Evolutionary conservation across 2,329 filamentous ascomycete genomes (phyloP).

Genomic region (Seiridium cupressi): DNA sequence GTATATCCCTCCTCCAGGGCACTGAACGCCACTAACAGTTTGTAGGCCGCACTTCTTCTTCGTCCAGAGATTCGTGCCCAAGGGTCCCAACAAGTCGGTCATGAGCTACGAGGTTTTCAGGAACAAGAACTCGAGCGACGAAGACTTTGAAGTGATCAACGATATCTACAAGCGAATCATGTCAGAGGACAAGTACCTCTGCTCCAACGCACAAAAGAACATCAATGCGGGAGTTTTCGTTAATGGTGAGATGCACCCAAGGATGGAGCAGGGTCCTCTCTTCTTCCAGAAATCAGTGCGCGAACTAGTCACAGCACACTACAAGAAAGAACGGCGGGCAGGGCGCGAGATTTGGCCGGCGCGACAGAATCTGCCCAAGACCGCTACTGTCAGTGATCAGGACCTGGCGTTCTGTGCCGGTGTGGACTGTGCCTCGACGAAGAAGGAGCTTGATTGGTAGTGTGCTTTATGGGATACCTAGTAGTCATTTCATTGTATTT

Average conservation of each 20-base stretch:
- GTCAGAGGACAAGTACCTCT: conserved; percentile 63
- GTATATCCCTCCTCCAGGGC: conserved; percentile 19
- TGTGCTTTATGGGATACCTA: background rate
- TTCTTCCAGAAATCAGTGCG: conserved; percentile 54
- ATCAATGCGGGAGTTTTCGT: conserved; percentile 60
- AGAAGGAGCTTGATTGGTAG: background rate
- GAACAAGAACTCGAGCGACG: conserved; percentile 58
- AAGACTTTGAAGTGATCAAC: conserved; percentile 55
- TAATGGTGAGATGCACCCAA: conserved; percentile 62
- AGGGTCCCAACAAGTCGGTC: conserved; percentile 43
- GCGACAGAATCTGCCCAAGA: conserved; percentile 10
- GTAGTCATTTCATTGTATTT: too few species aligned
- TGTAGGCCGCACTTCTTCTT: conserved; percentile 60
- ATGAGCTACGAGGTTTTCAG: conserved; percentile 65
- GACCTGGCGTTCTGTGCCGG: background rate
- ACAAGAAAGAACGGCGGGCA: conserved; percentile 40
- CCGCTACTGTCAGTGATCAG: background rate
- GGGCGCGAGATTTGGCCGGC: conserved; percentile 53
- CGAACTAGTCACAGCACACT: conserved; percentile 45
- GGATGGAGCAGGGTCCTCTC: conserved; percentile 56
- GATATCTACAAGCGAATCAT: conserved; percentile 63
- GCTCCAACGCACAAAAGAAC: conserved; percentile 57
- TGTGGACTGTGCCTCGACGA: conserved; percentile 1
- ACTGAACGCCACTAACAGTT: background rate
- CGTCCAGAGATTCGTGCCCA: conserved; percentile 61